phyloP scores from a whole-genome alignment of 2,329 filamentous ascomycete species.

The Calycina herbarum region DNA sequence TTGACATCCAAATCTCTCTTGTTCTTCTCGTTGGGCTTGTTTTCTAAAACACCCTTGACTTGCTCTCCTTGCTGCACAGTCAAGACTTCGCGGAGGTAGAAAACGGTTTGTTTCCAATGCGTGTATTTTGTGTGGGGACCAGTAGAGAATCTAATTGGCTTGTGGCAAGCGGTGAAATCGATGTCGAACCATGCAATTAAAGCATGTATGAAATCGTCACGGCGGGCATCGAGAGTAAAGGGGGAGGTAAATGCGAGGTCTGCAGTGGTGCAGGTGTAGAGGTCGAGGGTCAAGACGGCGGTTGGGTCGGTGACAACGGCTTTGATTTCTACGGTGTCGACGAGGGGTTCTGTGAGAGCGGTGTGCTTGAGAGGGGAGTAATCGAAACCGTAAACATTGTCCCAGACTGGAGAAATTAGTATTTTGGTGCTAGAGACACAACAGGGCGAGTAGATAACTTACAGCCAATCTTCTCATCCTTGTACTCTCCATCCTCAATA shows the following conservation, averaged over 20 bases:
- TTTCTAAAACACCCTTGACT: slow-evolving; percentile 71
- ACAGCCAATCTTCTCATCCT: slow-evolving; percentile 99
- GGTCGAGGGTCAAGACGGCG: slow-evolving; percentile 81
- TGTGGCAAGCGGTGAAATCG: slow-evolving; percentile 97
- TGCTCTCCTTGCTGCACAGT: slow-evolving; percentile 87
- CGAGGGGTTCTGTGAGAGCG: slow-evolving; percentile 90
- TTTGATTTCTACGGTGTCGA: slow-evolving; percentile 97
- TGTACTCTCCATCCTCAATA: slow-evolving; percentile 99
- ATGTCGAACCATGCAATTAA: slow-evolving; percentile 99
- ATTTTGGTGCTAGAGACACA: not conserved
- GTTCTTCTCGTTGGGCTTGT: slow-evolving; percentile 92
- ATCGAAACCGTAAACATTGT: slow-evolving; percentile 98
- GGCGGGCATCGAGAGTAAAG: slow-evolving; percentile 74
- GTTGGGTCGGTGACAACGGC: slow-evolving; percentile 92
- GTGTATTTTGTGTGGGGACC: slow-evolving; percentile 99
- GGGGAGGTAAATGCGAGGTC: slow-evolving; percentile 83
- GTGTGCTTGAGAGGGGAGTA: slow-evolving; percentile 92
- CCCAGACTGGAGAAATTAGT: slow-evolving; percentile 73
- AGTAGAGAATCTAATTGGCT: slow-evolving; percentile 94
- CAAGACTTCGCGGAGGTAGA: slow-evolving; percentile 91
- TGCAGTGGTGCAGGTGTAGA: slow-evolving; percentile 82
- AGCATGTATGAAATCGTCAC: slow-evolving; percentile 94
- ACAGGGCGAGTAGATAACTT: slow-evolving; percentile 42
- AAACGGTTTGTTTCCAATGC: slow-evolving; percentile 99
- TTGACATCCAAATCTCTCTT: slow-evolving; percentile 90